A percentile compares a stretch with the other conserved stretches of the same genome.
Evolutionary conservation across 768 basidiomycete species (phyloP).

Genomic region (Boletus vermiculosoides): DNA sequence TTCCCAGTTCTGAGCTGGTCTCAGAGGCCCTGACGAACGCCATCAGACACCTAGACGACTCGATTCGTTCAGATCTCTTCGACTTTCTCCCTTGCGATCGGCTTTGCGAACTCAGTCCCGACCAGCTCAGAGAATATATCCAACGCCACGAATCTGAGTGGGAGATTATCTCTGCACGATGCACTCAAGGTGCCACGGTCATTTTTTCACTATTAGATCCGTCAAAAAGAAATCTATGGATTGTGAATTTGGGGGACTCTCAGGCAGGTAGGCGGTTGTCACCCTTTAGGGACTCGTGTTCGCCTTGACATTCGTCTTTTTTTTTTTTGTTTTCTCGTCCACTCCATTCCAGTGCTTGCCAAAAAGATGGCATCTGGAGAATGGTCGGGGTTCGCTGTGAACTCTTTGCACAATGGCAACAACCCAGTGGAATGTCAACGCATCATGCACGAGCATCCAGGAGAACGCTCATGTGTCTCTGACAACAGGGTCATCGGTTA

Average conservation of each 20-base stretch:
- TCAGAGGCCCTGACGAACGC: constrained; percentile 40
- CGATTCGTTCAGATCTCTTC: constrained; percentile 44
- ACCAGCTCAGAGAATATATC: constrained; percentile 41
- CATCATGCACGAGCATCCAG: constrained; percentile 31
- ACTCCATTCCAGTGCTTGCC: constrained; percentile 20
- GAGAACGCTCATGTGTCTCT: constrained; percentile 30
- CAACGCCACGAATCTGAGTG: constrained; percentile 37
- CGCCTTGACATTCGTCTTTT: constrained; percentile 1
- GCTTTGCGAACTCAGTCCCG: constrained; percentile 37
- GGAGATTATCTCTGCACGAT: constrained; percentile 33
- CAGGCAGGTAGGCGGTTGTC: constrained; percentile 29
- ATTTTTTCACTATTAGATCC: constrained; percentile 34
- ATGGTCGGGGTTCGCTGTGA: constrained; percentile 25
- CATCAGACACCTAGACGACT: constrained; percentile 41
- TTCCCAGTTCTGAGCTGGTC: constrained; percentile 33
- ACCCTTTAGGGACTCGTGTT: background rate
- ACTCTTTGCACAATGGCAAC: constrained; percentile 31
- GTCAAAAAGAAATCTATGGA: constrained; percentile 29
- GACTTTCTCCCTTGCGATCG: constrained; percentile 41
- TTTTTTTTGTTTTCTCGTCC: constrained; percentile 9
- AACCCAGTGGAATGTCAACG: constrained; percentile 30
- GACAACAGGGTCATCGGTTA: constrained; percentile 38
- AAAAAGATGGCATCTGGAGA: constrained; percentile 17
- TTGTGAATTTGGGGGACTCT: constrained; percentile 37
- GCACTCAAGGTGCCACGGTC: constrained; percentile 35